A percentile compares a stretch with the other conserved stretches of the same genome.
Evolutionary conservation across 2,329 filamentous ascomycete genomes (phyloP).

Genomic region (Talaromyces albobiverticillius): DNA sequence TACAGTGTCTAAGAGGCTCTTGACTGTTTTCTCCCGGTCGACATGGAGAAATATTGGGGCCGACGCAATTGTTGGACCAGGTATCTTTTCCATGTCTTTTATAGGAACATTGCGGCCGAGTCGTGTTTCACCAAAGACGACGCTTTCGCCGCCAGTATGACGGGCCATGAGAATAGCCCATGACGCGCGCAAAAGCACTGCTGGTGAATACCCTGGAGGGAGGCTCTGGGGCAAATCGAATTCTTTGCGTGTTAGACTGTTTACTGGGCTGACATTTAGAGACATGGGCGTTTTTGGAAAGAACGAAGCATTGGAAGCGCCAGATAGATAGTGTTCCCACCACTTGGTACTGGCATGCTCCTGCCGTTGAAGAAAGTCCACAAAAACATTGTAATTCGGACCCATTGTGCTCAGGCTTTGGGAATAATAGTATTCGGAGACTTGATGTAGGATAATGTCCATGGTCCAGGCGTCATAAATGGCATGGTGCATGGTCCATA

Average conservation of each 20-base stretch:
- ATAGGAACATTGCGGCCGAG: not conserved
- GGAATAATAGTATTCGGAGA: not conserved
- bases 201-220: not conserved
- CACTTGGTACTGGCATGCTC: too few species aligned
- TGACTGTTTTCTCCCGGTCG: not conserved
- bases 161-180: not conserved
- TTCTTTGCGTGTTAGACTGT: not conserved
- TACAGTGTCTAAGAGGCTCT: not conserved
- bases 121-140: not conserved
- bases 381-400: not conserved
- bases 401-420: not conserved
- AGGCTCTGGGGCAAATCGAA: not conserved
- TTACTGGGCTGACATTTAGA: not conserved
- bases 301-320: not conserved
- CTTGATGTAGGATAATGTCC: not conserved
- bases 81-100: not conserved
- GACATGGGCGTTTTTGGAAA: not conserved
- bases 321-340: not conserved
- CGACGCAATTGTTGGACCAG: not conserved
- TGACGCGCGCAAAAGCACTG: not conserved
- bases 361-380: too few species aligned
- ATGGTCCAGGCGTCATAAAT: not conserved
- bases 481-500: slow-evolving; percentile 6
- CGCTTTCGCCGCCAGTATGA: not conserved
- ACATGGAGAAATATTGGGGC: not conserved